Percentiles rank a stretch among this genome's conserved stretches.
Conservation (phyloP, 306 rosid genomes). For the Neltuma alba region DNA sequence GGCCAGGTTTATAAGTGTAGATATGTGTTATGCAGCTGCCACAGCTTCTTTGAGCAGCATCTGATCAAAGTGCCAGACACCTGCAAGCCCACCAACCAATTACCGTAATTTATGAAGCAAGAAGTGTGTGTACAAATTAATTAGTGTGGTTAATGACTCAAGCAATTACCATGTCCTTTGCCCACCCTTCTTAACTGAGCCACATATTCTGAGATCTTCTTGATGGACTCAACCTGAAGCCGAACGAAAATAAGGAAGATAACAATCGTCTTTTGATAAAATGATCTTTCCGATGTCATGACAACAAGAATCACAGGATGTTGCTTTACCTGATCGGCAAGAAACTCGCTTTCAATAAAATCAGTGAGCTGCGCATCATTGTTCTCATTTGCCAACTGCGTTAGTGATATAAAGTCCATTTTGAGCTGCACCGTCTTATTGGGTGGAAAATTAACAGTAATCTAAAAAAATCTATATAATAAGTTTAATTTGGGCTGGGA, state of each 20-base stretch:
- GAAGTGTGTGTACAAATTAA: background rate
- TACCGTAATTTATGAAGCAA: background rate
- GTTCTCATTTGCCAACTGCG: background rate
- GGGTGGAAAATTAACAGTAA: background rate
- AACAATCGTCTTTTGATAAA: background rate
- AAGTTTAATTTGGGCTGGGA: background rate
- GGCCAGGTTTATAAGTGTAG: background rate
- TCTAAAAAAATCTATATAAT: background rate
- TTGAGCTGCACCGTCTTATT: background rate
- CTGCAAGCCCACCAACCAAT: background rate
- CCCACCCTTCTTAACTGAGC: slow-evolving; percentile 1
- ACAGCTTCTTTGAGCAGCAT: slow-evolving; percentile 17
- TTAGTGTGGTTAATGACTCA: background rate
- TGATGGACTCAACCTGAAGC: background rate
- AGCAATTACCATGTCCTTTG: slow-evolving; percentile 5
- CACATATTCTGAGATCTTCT: background rate
- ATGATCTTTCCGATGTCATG: background rate
- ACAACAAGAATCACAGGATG: background rate
- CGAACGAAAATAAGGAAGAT: background rate
- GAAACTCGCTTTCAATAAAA: slow-evolving; percentile 1
- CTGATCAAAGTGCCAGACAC: background rate
- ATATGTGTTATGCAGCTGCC: slow-evolving; percentile 9
- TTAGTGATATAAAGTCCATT: background rate
- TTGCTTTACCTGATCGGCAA: background rate
- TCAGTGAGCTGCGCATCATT: background rate